A percentile compares a stretch with the other conserved stretches of the same genome.
phyloP scores from a whole-genome alignment of 805 yeast species.

The Diddensiella caesifluorescens region DNA sequence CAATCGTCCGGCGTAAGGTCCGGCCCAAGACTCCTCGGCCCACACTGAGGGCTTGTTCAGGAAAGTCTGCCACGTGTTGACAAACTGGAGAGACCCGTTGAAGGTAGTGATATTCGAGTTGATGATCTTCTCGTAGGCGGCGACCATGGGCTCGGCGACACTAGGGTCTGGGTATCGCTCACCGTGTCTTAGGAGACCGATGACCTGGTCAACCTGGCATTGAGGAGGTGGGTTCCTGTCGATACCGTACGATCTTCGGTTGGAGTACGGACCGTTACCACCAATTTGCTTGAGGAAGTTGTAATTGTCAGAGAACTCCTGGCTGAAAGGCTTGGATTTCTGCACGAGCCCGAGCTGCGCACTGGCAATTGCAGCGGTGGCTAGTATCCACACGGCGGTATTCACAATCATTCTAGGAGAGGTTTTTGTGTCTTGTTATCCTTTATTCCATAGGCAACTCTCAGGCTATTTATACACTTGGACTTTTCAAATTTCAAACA shows the following conservation, averaged over 20 bases:
- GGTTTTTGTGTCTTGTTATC: no score
- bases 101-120: constrained; percentile 7
- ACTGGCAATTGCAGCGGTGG: neutral
- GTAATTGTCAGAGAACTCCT: constrained; percentile 36
- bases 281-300: constrained; percentile 45
- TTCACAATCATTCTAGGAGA: no score
- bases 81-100: constrained; percentile 42
- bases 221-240: constrained; percentile 46
- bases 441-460: no score
- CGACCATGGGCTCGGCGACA: constrained; percentile 10
- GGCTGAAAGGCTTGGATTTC: constrained; percentile 18
- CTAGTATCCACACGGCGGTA: no score
- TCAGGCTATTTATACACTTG: no score
- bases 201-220: constrained; percentile 51
- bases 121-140: constrained; percentile 17
- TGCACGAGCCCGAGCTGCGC: constrained; percentile 8
- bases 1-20: constrained; percentile 49
- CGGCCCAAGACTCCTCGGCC: constrained; percentile 48
- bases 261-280: constrained; percentile 51
- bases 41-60: constrained; percentile 35
- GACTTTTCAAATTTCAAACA: no score
- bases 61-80: constrained; percentile 44
- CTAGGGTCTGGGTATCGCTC: constrained; percentile 45
- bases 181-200: constrained; percentile 50
- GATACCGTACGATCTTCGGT: constrained; percentile 48